Base-by-base conservation (phyloP, 345 rosid species). In the Geranium rotundifolium region DNA sequence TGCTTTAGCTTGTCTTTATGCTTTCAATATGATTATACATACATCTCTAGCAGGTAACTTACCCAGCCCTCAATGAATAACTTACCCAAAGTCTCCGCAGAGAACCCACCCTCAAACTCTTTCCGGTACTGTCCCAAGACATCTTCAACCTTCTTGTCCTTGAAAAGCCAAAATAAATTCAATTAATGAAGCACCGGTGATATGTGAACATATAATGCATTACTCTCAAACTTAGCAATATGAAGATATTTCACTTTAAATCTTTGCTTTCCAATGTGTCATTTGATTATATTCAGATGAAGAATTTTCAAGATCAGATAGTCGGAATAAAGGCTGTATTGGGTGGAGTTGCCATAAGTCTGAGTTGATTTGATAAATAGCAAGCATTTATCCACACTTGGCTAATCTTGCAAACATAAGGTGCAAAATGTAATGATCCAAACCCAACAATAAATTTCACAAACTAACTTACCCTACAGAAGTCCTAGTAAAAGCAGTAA, bases 111-210 rank as follows among this genome's bases (percentile, higher is more conserved):
- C 73, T 67, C 83, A 73, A 76, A 78, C 67, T 78, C 76, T 63
- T 81, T 80, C 66, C 74, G 86, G 61, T 81, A 79, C 65, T 91
- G 87, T 62, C 96, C 96, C 78, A 91, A 77, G 19, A 79, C 66
- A 62, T 73, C 70, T 68, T 84, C 73, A 58, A 91, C 61, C 77
- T 73, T 91, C 75, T 79, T 84, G 69, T 91, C 96, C 96, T 91
- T 80, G 15, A 46, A 34, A 46, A 46, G 52, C 13, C 14, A 46
- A 14, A 3, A 9, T 14, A 46, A 9, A 9, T 46, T 46, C 12
- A 14, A 46, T 46, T 46, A 14, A 46, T 46, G 12, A 46, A 46
- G 52, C 16, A 46, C 14, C 52, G 12, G 12, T 3, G 16, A 14
- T 46, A 46, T 9, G 52, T 46, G 52, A 46, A 10, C 12, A 14